phyloP scores from a whole-genome alignment of 2,329 filamentous ascomycete species.

The Dactylellina sp. region DNA sequence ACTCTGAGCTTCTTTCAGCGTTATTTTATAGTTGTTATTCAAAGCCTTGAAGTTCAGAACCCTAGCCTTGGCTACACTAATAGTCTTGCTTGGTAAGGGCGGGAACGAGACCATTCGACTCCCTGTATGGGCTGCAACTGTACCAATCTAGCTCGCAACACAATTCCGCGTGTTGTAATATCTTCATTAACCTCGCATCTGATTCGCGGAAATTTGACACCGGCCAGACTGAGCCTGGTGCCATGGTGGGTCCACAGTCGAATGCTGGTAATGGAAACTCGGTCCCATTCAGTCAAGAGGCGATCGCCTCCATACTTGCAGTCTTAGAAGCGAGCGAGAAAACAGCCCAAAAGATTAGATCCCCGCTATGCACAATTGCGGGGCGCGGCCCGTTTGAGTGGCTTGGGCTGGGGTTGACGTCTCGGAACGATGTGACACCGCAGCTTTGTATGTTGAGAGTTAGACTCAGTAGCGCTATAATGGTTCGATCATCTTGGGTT shows the following conservation, averaged over 20 bases:
- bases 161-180: slow-evolving; percentile 11
- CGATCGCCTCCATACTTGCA: no score
- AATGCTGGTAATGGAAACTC: no score
- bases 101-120: no score
- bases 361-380: slow-evolving; percentile 14
- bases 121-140: neutral
- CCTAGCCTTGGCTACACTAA: no score
- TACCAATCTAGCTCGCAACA: neutral
- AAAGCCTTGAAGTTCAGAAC: no score
- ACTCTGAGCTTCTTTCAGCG: no score
- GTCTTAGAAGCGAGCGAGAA: slow-evolving; percentile 21
- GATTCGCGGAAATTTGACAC: slow-evolving; percentile 38
- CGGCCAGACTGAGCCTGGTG: slow-evolving; percentile 23
- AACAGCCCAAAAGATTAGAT: slow-evolving; percentile 4
- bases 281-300: no score
- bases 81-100: no score
- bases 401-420: slow-evolving; percentile 6
- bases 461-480: no score
- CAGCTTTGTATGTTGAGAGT: no score
- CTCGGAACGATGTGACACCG: neutral
- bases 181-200: neutral
- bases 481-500: neutral
- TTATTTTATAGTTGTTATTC: no score
- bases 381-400: slow-evolving; percentile 31
- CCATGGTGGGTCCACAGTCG: no score